Base-by-base conservation (phyloP, 2,329 filamentous ascomycete genomes). In the Truncatella angustata region DNA sequence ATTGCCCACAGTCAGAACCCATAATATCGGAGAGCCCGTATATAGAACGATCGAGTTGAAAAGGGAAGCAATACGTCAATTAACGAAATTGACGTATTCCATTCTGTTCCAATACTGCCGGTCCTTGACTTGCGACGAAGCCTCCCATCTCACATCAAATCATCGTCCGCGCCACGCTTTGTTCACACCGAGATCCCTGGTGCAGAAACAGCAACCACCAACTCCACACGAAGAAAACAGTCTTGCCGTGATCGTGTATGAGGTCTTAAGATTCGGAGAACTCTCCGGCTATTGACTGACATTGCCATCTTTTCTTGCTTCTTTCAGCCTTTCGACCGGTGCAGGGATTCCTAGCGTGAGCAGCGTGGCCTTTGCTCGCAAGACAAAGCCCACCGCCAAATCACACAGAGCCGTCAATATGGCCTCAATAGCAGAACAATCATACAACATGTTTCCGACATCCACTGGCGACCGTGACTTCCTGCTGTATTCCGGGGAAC, bases 381-480 rank as follows among this genome's bases (percentile, higher is more conserved):
- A 49, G 26, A 52, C 52, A 42, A 46, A 49, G 28, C 51, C 46
- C 49, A 54, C 36, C 53, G 30, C 50, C 49, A 53, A 32, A 47
- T 48, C 47, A 42, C 47, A 39, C 28, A 43, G 52, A 21, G 40
- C 24, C 50, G 50, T 30, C 40, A 20, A 24, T 56, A 53, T 51
- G 65, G 56, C 64, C 45, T 54, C 63, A 55, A 60, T 60, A 35
- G 55, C 59, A 39, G 59, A 64, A 39, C 64, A 63, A 16, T 56
- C 62, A 11, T 66, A 64, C 49, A 58, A 58, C 46, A 68, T 68
- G 65, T 68, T 67, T 28, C 60, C 63, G 28, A 56, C 61, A 44
- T 56, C 58, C 36, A 56, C 52, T 16, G 57, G 57, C 42, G 63
- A 67, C 42, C 58, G 63, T 39, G 66, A 69, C 51, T 69, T 66